Evolutionary conservation across 257 asterid species (phyloP).

Genomic region (Ballota nigra): DNA sequence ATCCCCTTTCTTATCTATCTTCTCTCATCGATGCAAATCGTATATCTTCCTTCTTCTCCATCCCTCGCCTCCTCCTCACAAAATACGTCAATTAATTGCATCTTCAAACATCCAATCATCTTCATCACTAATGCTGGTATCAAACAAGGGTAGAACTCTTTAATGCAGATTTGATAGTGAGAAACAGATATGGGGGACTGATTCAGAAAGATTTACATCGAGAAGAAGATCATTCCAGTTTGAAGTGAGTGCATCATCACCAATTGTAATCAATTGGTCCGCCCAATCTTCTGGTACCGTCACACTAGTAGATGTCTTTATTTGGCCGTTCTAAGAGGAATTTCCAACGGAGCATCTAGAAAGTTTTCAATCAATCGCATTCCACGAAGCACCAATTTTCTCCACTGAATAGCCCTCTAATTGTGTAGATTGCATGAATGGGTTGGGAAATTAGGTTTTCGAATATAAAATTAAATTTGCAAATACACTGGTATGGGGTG

Average conservation of each 20-base stretch:
- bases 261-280: constrained; percentile 50
- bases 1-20: too few relatives aligned
- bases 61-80: too few relatives aligned
- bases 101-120: too few relatives aligned
- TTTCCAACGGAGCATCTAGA: constrained; percentile 36
- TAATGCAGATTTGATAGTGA: neutral
- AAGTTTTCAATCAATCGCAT: constrained; percentile 37
- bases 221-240: constrained; percentile 64
- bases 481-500: constrained; percentile 26
- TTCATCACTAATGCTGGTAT: too few relatives aligned
- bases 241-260: constrained; percentile 45
- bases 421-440: constrained; percentile 32
- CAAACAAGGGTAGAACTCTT: neutral
- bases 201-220: constrained; percentile 52
- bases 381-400: constrained; percentile 41
- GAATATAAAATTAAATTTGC: constrained; percentile 32
- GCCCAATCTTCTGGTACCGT: constrained; percentile 55
- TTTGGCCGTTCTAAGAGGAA: constrained; percentile 37
- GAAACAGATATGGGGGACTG: constrained; percentile 54
- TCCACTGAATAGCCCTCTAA: constrained; percentile 29
- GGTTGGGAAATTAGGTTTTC: constrained; percentile 28
- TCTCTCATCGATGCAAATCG: too few relatives aligned
- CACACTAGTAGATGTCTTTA: constrained; percentile 34
- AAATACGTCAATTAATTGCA: too few relatives aligned
- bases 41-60: too few relatives aligned